These are phyloP conservation scores for Tolypocladium inflatum DNA, from an alignment of 2,329 filamentous ascomycete species.

Conservation along the genomic window DNA sequence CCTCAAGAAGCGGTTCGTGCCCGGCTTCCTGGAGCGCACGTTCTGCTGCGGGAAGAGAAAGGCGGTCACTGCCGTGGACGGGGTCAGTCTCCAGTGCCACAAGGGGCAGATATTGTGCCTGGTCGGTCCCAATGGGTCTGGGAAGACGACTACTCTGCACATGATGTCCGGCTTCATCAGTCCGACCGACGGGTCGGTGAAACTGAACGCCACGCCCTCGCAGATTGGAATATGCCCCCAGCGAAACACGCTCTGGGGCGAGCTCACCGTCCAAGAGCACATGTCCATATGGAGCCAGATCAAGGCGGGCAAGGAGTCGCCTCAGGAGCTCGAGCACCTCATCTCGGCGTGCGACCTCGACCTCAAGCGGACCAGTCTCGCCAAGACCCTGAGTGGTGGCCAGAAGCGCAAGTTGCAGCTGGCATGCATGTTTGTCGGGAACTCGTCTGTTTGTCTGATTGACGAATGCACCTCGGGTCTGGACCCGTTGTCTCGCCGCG, in stretches of 20 bases:
- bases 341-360: slow-evolving; percentile 50
- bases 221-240: slow-evolving; percentile 52
- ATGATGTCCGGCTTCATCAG: slow-evolving; percentile 55
- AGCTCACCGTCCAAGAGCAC: slow-evolving; percentile 56
- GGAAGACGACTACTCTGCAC: slow-evolving; percentile 62
- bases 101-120: slow-evolving; percentile 56
- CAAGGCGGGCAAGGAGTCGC: slow-evolving; percentile 37
- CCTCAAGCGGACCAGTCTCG: slow-evolving; percentile 41
- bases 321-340: slow-evolving; percentile 36
- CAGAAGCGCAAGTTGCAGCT: slow-evolving; percentile 63
- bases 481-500: slow-evolving; percentile 55
- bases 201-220: slow-evolving; percentile 38
- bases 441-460: slow-evolving; percentile 55
- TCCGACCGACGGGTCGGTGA: slow-evolving; percentile 50
- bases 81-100: slow-evolving; percentile 47
- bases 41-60: slow-evolving; percentile 19
- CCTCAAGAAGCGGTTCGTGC: slow-evolving; percentile 23
- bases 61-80: slow-evolving; percentile 46
- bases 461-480: slow-evolving; percentile 63
- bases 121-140: slow-evolving; percentile 60
- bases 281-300: slow-evolving; percentile 53
- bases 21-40: slow-evolving; percentile 15
- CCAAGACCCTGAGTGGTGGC: slow-evolving; percentile 54
- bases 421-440: slow-evolving; percentile 62
- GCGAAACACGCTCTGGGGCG: slow-evolving; percentile 58